Conservation (phyloP, 306 rosid genomes). For the Ormosia semicastrata region DNA sequence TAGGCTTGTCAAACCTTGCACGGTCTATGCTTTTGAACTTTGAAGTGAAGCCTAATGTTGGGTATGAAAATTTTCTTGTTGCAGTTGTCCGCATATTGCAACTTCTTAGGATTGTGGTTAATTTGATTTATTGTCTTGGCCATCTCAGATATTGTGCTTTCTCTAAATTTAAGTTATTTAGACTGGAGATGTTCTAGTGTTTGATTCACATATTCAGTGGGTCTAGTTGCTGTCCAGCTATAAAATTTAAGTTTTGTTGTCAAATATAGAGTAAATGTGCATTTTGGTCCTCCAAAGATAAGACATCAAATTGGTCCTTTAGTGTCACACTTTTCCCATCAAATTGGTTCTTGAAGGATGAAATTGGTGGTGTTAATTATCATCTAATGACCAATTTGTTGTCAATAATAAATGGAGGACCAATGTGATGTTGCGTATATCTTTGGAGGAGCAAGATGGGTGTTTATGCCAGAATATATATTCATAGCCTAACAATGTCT, state of each 20-base stretch:
- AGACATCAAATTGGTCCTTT: not conserved
- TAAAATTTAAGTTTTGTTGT: not conserved
- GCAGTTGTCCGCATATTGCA: not conserved
- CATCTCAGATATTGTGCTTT: constrained; percentile 1
- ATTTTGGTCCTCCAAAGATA: not conserved
- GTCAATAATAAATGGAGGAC: not conserved
- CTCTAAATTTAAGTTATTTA: not conserved
- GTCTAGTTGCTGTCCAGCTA: constrained; percentile 2
- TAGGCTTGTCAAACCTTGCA: constrained; percentile 1
- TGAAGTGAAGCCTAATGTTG: not conserved
- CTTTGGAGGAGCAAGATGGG: not conserved
- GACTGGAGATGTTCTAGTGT: not conserved
- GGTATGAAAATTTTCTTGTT: not conserved
- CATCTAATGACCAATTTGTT: constrained; percentile 11
- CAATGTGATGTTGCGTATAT: not conserved
- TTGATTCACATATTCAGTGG: not conserved
- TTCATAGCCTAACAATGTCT: not conserved
- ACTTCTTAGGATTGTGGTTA: not conserved
- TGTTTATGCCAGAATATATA: not conserved
- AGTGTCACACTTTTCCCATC: not conserved
- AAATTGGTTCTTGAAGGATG: not conserved
- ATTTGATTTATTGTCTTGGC: not conserved
- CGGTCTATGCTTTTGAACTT: not conserved
- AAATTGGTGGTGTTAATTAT: not conserved
- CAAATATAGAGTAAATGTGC: not conserved